Evolutionary conservation across 2,329 filamentous ascomycete genomes (phyloP).

Genomic region (Penicillium sp.): DNA sequence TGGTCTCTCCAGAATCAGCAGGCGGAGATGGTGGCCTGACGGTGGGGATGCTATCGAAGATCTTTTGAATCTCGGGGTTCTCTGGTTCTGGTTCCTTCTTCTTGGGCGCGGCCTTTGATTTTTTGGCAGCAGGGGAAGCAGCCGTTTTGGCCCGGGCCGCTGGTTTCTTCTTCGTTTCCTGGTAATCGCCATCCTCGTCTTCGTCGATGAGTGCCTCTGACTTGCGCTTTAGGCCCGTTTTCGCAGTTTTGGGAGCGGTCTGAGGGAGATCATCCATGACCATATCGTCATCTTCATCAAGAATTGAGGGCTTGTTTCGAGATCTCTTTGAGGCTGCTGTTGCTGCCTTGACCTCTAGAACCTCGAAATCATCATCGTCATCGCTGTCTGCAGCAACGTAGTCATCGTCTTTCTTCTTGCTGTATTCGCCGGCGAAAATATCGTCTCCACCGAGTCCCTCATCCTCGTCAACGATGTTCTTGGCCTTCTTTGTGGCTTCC

Average conservation of each 20-base stretch:
- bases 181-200: conserved; percentile 57
- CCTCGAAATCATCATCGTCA: conserved; percentile 64
- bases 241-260: conserved; percentile 47
- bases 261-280: conserved; percentile 56
- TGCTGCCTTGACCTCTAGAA: conserved; percentile 63
- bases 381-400: conserved; percentile 66
- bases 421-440: conserved; percentile 75
- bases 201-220: conserved; percentile 57
- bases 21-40: conserved; percentile 84
- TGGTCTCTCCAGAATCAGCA: conserved; percentile 63
- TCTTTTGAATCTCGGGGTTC: conserved; percentile 73
- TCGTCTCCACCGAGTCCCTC: conserved; percentile 70
- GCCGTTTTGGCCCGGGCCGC: conserved; percentile 38
- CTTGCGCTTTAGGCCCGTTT: conserved; percentile 57
- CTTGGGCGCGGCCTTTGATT: conserved; percentile 62
- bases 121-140: conserved; percentile 39
- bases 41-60: conserved; percentile 83
- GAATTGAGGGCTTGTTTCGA: conserved; percentile 36
- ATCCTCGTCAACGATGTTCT: conserved; percentile 60
- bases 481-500: conserved; percentile 37
- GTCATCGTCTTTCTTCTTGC: conserved; percentile 65
- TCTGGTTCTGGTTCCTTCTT: conserved; percentile 62
- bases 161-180: conserved; percentile 60
- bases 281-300: conserved; percentile 42
- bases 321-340: conserved; percentile 51